Base-by-base conservation (phyloP, 257 asterid genomes). In the Mentha longifolia region DNA sequence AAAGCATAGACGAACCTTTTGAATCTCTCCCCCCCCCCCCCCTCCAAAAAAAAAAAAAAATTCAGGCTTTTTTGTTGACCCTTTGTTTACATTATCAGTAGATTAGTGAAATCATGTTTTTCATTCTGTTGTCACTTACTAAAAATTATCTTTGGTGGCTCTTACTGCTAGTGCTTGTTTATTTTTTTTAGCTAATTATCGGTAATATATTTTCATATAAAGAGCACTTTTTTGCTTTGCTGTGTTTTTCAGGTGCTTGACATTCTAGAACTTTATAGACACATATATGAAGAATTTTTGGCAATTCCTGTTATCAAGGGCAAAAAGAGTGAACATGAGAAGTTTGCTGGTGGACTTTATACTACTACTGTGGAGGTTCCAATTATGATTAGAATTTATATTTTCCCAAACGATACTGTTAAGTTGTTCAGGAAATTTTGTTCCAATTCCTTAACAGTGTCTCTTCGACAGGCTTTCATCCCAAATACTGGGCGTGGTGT, bases 331-430 rank as follows among this genome's bases (percentile, higher is more conserved):
- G 97, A 89, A 83, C 96, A 81, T 16, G 97, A 92, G 83, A 92
- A 92, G 86, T 92, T 92, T 80, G 97, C 97, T 68, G 97, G 97
- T 76, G 97, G 96, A 66, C 96, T 92, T 65, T 92, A 92, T 77
- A 92, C 97, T 15, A 92, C 96, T 8, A 89, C 93, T 52, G 96
- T 91, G 68, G 97, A 91, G 96, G 97, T 91, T 51, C 57, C 25
- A 8, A 51, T 16, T 17, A 6, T 51, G 28, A 51, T 51, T 51
- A 2, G 1, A 16, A 17, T 51, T 17, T 7, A 51, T 51, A 51
- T 35, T 54, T 17, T 12, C 3, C 54, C 4, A 20, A 33, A 54
- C 6, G 10, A 19, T 56, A 42, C 56, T 55, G 25, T 7, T 12
- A 55, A 37, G 19, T 41, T 58, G 9, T 46, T 3, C 37, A 19